A percentile compares a stretch with the other conserved stretches of the same genome.
phyloP scores from a whole-genome alignment of 176 grass and related monocot genomes.

The Otatea glauca region DNA sequence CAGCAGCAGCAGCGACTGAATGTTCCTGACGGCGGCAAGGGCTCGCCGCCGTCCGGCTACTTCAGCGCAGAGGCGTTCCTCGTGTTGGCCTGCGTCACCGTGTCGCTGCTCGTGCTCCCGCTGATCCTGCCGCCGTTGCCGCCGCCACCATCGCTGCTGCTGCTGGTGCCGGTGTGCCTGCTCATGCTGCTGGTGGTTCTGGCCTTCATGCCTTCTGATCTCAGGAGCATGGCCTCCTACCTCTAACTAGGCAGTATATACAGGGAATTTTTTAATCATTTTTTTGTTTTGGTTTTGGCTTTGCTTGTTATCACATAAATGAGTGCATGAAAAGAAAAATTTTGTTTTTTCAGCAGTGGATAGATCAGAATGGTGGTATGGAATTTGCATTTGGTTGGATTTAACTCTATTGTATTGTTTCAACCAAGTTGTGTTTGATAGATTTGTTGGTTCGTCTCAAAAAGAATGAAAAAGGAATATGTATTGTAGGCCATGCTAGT shows the following conservation, averaged over 20 bases:
- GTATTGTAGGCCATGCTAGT: not conserved
- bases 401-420: not conserved
- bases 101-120: conserved; percentile 68
- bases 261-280: not conserved
- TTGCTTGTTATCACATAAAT: conserved; percentile 15
- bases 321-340: not conserved
- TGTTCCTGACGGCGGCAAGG: not conserved
- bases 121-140: conserved; percentile 70
- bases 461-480: not conserved
- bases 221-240: conserved; percentile 51
- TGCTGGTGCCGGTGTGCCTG: conserved; percentile 64
- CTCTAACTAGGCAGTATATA: conserved; percentile 31
- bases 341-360: not conserved
- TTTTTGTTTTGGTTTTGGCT: not conserved
- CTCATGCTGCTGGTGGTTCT: conserved; percentile 58
- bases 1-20: not conserved
- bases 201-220: conserved; percentile 66
- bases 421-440: not conserved
- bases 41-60: conserved; percentile 5
- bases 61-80: conserved; percentile 51
- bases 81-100: conserved; percentile 51
- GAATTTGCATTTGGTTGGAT: conserved; percentile 2
- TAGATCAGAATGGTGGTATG: not conserved
- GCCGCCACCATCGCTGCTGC: conserved; percentile 62
- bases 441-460: not conserved